Percentiles rank a stretch among this genome's conserved stretches.
These are phyloP conservation scores for Chloranthus sessilifolius DNA, from an alignment of 164 flowering plant genomes.

Conservation along the genomic window DNA sequence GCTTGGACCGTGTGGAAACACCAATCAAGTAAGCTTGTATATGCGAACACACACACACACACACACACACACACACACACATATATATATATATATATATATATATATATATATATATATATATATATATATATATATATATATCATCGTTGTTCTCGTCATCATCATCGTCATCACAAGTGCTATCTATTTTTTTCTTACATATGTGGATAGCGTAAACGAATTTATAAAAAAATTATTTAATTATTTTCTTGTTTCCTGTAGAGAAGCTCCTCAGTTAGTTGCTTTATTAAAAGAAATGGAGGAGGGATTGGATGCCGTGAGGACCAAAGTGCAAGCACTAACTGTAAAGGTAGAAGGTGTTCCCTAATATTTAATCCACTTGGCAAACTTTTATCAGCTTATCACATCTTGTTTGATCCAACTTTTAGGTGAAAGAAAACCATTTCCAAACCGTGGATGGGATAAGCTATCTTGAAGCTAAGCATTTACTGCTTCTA, in stretches of 20 bases:
- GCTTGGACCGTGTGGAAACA: neutral
- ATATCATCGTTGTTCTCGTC: too few relatives aligned
- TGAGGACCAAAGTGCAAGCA: slow-evolving; percentile 56
- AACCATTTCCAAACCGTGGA: slow-evolving; percentile 58
- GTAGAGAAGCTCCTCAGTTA: slow-evolving; percentile 64
- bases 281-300: slow-evolving; percentile 64
- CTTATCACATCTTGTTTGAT: too few relatives aligned
- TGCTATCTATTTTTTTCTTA: neutral
- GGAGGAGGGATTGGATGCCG: slow-evolving; percentile 72
- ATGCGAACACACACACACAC: too few relatives aligned
- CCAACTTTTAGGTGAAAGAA: slow-evolving; percentile 60
- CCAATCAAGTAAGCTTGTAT: slow-evolving; percentile 7
- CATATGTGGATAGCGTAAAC: too few relatives aligned
- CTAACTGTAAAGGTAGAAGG: slow-evolving; percentile 53
- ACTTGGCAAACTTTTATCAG: too few relatives aligned
- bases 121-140: too few relatives aligned
- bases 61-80: too few relatives aligned
- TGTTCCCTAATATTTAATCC: too few relatives aligned
- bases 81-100: too few relatives aligned
- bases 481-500: slow-evolving; percentile 74
- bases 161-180: neutral
- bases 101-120: too few relatives aligned
- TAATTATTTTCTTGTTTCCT: neutral
- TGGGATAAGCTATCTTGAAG: slow-evolving; percentile 93
- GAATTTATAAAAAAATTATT: too few relatives aligned